A percentile compares a stretch with the other conserved stretches of the same genome.
These are phyloP conservation scores for Kwoniella sp. DNA, from an alignment of 768 basidiomycete species.

Conservation along the genomic window DNA sequence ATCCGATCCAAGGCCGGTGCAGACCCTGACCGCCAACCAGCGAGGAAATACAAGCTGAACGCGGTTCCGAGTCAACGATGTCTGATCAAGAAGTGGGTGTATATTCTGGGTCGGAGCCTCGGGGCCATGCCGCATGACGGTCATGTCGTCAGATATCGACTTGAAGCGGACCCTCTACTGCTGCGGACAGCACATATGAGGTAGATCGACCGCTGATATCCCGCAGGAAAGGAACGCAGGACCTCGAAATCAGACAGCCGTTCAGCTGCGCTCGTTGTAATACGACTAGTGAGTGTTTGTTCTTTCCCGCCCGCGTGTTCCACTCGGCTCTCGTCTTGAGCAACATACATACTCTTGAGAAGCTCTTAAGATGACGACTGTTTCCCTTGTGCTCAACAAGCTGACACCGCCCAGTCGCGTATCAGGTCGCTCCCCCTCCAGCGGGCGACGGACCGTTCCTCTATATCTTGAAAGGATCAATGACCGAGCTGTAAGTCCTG, in stretches of 20 bases:
- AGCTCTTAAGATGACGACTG: not conserved
- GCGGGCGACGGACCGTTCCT: constrained; percentile 70
- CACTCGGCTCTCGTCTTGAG: not conserved
- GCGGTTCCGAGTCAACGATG: constrained; percentile 65
- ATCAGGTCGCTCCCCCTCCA: constrained; percentile 73
- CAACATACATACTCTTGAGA: not conserved
- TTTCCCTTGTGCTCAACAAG: not conserved
- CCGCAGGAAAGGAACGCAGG: constrained; percentile 26
- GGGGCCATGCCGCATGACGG: too few relatives aligned
- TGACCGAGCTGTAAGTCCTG: constrained; percentile 60
- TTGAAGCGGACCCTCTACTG: too few relatives aligned
- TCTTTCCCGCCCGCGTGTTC: too few relatives aligned
- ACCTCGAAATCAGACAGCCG: constrained; percentile 44
- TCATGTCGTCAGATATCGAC: too few relatives aligned
- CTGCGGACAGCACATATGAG: not conserved
- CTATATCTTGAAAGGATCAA: constrained; percentile 73
- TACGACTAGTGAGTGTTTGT: constrained; percentile 41
- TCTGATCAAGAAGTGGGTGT: constrained; percentile 68
- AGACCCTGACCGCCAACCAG: constrained; percentile 56
- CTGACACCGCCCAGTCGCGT: constrained; percentile 56
- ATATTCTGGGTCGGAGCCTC: not conserved
- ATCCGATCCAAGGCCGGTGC: constrained; percentile 68
- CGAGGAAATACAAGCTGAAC: constrained; percentile 76
- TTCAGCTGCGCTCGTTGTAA: constrained; percentile 44
- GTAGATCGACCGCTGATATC: too few relatives aligned